Percentiles rank a stretch among this genome's conserved stretches.
These are phyloP conservation scores for Porogramme epimiltina DNA, from an alignment of 1,284 basidiomycete species.

Conservation along the genomic window DNA sequence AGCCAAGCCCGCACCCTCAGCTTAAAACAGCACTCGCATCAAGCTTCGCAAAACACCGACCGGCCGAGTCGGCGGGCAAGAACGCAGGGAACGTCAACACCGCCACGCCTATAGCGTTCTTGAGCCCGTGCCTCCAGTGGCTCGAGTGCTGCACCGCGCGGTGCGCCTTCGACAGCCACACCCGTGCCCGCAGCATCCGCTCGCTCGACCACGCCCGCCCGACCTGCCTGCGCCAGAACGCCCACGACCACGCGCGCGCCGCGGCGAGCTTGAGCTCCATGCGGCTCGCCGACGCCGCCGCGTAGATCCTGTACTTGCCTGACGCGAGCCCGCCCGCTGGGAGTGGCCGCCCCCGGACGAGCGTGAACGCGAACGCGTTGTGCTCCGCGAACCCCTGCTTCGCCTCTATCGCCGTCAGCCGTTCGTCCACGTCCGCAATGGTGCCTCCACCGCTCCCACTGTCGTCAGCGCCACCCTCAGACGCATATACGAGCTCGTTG, in stretches of 20 bases:
- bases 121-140: constrained; percentile 47
- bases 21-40: neutral
- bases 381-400: constrained; percentile 31
- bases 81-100: constrained; percentile 48
- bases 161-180: constrained; percentile 37
- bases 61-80: constrained; percentile 36
- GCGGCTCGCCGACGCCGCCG: constrained; percentile 9
- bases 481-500: constrained; percentile 23
- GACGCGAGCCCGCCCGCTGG: constrained; percentile 16
- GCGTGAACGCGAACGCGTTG: constrained; percentile 19
- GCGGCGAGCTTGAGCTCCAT: constrained; percentile 8
- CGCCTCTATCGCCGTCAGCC: constrained; percentile 30
- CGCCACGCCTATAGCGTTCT: constrained; percentile 48
- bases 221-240: constrained; percentile 10
- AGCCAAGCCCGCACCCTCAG: neutral
- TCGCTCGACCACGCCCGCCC: constrained; percentile 37
- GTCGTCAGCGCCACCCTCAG: constrained; percentile 21
- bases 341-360: constrained; percentile 14
- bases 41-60: constrained; percentile 25
- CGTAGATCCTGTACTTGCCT: constrained; percentile 8
- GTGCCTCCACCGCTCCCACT: neutral
- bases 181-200: constrained; percentile 32
- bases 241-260: constrained; percentile 10
- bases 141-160: constrained; percentile 40
- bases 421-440: constrained; percentile 20